Evolutionary conservation across 805 yeast genomes (phyloP), one percentile per base, ranked within the genome.

Genomic region (Debaryomyces maramus): DNA sequence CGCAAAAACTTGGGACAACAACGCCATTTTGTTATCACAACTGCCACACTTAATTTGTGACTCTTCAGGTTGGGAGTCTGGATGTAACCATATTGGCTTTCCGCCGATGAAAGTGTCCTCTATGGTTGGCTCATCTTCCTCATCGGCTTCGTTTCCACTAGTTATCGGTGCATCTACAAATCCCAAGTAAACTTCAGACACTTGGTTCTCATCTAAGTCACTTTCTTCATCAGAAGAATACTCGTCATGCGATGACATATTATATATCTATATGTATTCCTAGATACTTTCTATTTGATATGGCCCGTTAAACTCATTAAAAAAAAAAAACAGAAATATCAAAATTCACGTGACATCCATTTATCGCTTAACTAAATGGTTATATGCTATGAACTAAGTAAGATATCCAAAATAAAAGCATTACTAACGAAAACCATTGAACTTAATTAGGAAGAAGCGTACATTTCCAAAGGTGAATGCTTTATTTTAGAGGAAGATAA

Each of bases 81-180:
- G 72, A 46, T 82, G 75, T 23, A 88, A 59, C 95, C 96, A 84
- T 6, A 80, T 55, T 6, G 75, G 73, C 29, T 58, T 51, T 1
- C 96, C 95, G 1, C 98, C 98, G 22, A 91, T 73, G 47, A 88
- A 82, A 0, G 95, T 80, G 53, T 88, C 96, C 41, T 70, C 75
- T n/a, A 67, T 52, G 3, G 66, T 56, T 4, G 72, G 72, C 20
- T 39, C 46, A 11, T 58, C 65, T 8, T 49, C 55, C 6, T 55
- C 59, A 1, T 62, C 70, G 2, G 60, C 56, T 34, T 73, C 79
- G 3, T 70, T 75, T 6, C 52, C 56, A 11, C 66, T 72, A 5
- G 74, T 69, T 20, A 75, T 72, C 19, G 78, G 73, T 1, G 77
- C 72, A 52, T 85, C 93, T 8, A 81, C 77, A 52, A 73, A 81